These are phyloP conservation scores for Canavalia gladiata DNA, from an alignment of 306 rosid species.

Conservation along the genomic window DNA sequence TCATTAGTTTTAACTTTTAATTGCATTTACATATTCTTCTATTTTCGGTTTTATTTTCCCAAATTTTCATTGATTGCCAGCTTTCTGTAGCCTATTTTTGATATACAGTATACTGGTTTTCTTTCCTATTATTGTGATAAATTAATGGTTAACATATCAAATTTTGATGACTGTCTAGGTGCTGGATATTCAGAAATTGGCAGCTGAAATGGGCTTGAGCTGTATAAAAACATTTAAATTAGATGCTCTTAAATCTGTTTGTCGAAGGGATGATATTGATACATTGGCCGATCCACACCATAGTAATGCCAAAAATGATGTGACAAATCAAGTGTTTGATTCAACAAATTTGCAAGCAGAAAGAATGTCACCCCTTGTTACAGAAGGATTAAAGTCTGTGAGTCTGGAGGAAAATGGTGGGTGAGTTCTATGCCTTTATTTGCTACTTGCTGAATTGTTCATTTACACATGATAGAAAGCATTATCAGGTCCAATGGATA, in stretches of 20 bases:
- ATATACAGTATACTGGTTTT: conserved; percentile 3
- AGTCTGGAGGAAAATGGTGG: conserved; percentile 64
- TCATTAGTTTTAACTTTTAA: neutral
- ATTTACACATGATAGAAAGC: conserved; percentile 38
- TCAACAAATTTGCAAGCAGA: conserved; percentile 56
- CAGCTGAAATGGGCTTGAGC: conserved; percentile 91
- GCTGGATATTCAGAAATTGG: conserved; percentile 81
- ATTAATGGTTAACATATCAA: conserved; percentile 21
- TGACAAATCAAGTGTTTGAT: conserved; percentile 50
- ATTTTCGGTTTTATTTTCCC: conserved; percentile 31
- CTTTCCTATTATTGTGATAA: conserved; percentile 30
- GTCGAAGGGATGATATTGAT: conserved; percentile 56
- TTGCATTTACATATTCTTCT: conserved; percentile 22
- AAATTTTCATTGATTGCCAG: conserved; percentile 20
- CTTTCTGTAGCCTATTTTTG: conserved; percentile 27
- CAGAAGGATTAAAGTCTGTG: conserved; percentile 55
- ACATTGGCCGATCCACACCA: conserved; percentile 50
- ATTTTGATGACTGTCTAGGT: conserved; percentile 66
- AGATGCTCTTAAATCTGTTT: conserved; percentile 91
- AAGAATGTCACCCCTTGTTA: conserved; percentile 50
- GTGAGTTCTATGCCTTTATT: conserved; percentile 47
- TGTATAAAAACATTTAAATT: conserved; percentile 78
- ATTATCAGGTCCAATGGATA: neutral
- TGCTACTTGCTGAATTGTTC: conserved; percentile 36
- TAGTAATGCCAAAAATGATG: conserved; percentile 50